Base-by-base conservation (phyloP, 116 monocot species). In the Posidonia oceanica region DNA sequence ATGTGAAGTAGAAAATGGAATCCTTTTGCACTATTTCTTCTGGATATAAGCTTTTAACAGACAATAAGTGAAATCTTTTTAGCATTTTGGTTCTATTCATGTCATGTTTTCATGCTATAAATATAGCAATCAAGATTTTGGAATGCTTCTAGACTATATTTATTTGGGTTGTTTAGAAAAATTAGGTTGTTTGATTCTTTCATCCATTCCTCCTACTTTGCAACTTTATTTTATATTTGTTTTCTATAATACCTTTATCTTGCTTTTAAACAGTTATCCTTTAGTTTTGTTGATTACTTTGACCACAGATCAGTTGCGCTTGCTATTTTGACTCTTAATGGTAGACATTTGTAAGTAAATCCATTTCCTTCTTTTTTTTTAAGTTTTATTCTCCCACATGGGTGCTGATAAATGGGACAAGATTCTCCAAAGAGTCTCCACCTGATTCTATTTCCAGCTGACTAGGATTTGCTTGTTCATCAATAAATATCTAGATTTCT, bases 231-330 rank as follows among this genome's bases (percentile, higher is more conserved):
- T 14, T 65, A 23, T 40, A 40, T 41, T 65, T 39, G n/a, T 40
- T 15, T 44, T 67, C 2, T 48, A 15, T 67, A 51, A 52, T 67
- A 54, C 14, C 59, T 23, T 70, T 58, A 1, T 70, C 55, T 38
- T 53, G 52, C 10, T 59, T 61, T 36, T 54, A 52, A 83, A 68
- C 90, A 94, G 90, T 90, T 90, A 62, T 90, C 94, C 38, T 94
- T 84, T 82, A 90, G 94, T 20, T 94, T 90, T 82, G 78, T 90
- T 78, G 90, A 94, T 62, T 94, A 90, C 42, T 87, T 78, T 77
- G 94, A 94, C 52, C 90, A 85, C 36, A 74, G 83, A 71, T 90
- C 87, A n/a, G 94, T 90, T 78, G 80, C 85, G 37, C 82, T 94
- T 75, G 87, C 94, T 63, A 94, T 90, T 63, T 36, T 87, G 36